These are phyloP conservation scores for Moesziomyces globuligerus DNA, from an alignment of 1,284 basidiomycete genomes.

Conservation along the genomic window DNA sequence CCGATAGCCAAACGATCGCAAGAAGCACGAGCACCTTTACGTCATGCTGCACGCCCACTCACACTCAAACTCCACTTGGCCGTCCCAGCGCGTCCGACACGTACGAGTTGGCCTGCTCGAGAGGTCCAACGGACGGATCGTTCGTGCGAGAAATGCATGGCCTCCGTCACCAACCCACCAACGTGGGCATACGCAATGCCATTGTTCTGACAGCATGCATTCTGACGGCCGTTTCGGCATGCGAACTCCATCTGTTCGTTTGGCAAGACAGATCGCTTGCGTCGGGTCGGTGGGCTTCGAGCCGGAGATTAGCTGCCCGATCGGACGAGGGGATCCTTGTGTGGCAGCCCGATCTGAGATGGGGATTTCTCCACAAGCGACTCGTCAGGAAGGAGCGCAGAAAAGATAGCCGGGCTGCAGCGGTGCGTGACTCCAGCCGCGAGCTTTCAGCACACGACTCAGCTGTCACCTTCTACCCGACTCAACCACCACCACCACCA, in stretches of 20 bases:
- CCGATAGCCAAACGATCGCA: background rate
- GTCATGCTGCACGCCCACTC: constrained; percentile 15
- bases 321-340: too few relatives aligned
- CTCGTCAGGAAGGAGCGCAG: constrained; percentile 1
- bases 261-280: too few relatives aligned
- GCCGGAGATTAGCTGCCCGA: background rate
- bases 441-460: constrained; percentile 25
- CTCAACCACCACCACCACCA: background rate
- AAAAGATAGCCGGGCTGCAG: constrained; percentile 5
- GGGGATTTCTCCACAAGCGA: constrained; percentile 4
- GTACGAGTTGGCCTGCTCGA: too few relatives aligned
- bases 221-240: constrained; percentile 4
- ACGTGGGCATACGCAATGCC: too few relatives aligned
- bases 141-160: too few relatives aligned
- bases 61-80: too few relatives aligned
- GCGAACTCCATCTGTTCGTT: too few relatives aligned
- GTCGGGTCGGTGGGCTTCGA: too few relatives aligned
- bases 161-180: too few relatives aligned
- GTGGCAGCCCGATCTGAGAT: background rate
- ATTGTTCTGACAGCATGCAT: constrained; percentile 6
- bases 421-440: too few relatives aligned
- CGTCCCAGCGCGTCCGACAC: background rate
- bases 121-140: too few relatives aligned
- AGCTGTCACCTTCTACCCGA: background rate
- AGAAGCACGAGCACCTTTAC: background rate